Evolutionary conservation across 192 early-diverging fungal species (phyloP), one percentile per base, ranked within the genome.

Genomic region (Obelidium mucronatum): DNA sequence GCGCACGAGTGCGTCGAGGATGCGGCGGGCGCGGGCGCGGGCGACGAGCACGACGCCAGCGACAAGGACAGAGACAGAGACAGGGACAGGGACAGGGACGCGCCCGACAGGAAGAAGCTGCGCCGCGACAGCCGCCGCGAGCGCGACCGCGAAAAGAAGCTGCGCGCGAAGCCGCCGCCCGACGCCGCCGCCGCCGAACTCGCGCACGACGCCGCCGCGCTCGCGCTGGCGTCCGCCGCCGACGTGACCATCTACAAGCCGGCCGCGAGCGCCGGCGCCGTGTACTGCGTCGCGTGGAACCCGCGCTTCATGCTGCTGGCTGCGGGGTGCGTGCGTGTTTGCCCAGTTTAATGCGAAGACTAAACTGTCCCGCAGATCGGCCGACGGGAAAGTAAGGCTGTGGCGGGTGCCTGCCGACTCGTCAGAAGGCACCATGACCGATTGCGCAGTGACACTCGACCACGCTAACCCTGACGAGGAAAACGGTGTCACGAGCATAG

Each of bases 381-480:
- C 90, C 24, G 97, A 98, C 82, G 94, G 92, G 13, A 95, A 91
- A 2, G 90, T 92, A 37, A 85, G 94, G 40, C 84, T 98, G 51
- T 98, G 96, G 97, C 89, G 90, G 42, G 85, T 96, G 33, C 89
- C 94, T 3, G 67, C 75, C 2, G 67, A 78, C 59, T 67, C 82
- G 13, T 77, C 84, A 17, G 80, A 84, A 40, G 83, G 84, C 22
- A 61, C 81, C 35, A 70, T 78, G 35, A 83, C 86, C 8, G 84
- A 90, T 3, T 90, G 28, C 83, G 89, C 19, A 82, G 92, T 26
- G 82, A 89, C 91, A 89, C 77, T 66, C 73, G 82, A 72, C 78
- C 80, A 35, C 59, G 74, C 36, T 83, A 79, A 1, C 40, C 22
- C 39, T 19, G 42, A 35, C 2, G 72, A 61, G 66, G 88, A 81